A percentile compares a stretch with the other conserved stretches of the same genome.
These are phyloP conservation scores for Alopecurus myosuroides DNA, from an alignment of 176 grass and related monocot genomes.

Conservation along the genomic window DNA sequence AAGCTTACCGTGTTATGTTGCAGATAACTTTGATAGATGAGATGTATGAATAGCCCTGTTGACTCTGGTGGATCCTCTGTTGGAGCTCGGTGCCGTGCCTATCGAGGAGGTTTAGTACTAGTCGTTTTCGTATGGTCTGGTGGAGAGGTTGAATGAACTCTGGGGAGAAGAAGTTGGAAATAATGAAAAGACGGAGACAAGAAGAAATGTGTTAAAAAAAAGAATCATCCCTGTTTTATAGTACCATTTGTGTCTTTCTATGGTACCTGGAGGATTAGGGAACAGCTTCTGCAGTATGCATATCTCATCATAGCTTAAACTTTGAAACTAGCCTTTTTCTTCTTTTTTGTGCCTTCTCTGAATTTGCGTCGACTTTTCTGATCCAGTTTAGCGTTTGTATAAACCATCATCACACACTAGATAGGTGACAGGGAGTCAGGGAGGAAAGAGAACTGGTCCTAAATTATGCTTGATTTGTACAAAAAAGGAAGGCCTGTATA, in stretches of 20 bases:
- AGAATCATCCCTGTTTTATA: neutral
- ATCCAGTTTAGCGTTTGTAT: neutral
- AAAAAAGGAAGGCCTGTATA: constrained; percentile 2
- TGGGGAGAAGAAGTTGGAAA: neutral
- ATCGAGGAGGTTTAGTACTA: neutral
- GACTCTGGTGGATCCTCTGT: neutral
- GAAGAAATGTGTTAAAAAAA: constrained; percentile 8
- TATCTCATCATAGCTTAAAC: neutral
- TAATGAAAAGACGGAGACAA: constrained; percentile 2
- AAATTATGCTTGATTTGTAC: neutral
- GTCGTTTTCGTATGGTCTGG: constrained; percentile 12
- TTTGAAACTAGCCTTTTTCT: neutral
- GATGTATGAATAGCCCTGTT: constrained; percentile 4
- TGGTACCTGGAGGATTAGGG: neutral
- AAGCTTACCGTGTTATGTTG: neutral
- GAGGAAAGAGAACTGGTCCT: neutral
- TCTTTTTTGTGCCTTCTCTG: neutral
- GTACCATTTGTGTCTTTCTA: neutral
- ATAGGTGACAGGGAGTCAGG: constrained; percentile 6
- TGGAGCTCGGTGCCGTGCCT: neutral
- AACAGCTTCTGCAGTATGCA: neutral
- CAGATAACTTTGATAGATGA: constrained; percentile 49
- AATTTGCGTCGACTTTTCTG: neutral
- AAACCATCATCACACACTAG: constrained; percentile 3
- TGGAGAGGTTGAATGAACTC: neutral